Base-by-base conservation (phyloP, 1,139 yeast genomes). In the Blastobotrys ciferrii region DNA sequence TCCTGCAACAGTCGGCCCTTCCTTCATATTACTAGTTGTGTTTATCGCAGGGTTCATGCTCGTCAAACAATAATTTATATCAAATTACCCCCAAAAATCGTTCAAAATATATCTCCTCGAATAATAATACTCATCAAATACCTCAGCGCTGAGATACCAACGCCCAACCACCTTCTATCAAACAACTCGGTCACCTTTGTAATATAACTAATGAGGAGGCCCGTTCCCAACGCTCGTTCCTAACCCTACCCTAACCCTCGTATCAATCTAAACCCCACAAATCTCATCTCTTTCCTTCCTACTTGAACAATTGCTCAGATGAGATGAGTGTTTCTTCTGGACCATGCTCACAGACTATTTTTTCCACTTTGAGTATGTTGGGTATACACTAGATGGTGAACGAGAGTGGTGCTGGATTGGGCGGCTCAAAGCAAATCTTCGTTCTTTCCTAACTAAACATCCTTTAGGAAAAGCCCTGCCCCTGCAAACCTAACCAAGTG, bases 1-100 rank as follows among this genome's bases (percentile, higher is more conserved):
- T 33, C 38, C 38, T 5, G 38, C 12, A 17, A 33, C 15, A 15
- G 28, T 18, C 7, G 40, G 28, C 4, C 25, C 40, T 6, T 36
- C 40, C 18, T 36, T 17, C 11, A 19, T 36, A 23, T 4, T 36
- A 28, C 9, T 36, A 14, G 25, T 36, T 6, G 18, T 19, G 40
- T 23, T 23, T 23, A 23, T 23, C 28, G 28, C 28, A 6, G 28
- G 40, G 40, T 36, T 36, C 40, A 36, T 36, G 6, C n/a, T 36
- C n/a, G 19, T 14, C 19, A 36, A 17, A 7, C 40, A 11, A 36
- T 19, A 23, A 19, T 6, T 7, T 12, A 19, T 19, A 19, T 36
- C 3, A 19, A 36, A 36, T 36, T 23, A 23, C 9, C 28, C 28
- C 28, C 5, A 9, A 5, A 23, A 23, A 23, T 9, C n/a, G n/a